Conservation (phyloP, 2,329 filamentous ascomycete genomes). For the Hortaea werneckii region DNA sequence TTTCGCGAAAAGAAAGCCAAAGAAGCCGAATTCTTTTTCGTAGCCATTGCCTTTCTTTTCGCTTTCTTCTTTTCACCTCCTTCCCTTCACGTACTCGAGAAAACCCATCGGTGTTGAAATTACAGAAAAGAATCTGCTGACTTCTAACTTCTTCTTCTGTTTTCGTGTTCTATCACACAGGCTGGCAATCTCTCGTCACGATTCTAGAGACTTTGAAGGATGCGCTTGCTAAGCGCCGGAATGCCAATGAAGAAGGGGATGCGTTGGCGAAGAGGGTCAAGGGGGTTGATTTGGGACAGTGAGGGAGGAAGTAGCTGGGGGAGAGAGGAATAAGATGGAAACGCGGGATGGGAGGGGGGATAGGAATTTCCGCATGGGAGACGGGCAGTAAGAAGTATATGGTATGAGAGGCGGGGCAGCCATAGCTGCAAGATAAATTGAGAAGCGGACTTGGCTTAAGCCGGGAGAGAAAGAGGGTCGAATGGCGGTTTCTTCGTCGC, state of each 20-base stretch:
- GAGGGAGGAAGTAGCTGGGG: neutral
- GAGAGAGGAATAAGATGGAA: no score
- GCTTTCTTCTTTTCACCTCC: neutral
- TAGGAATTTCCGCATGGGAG: no score
- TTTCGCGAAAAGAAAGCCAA: neutral
- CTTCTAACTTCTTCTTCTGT: constrained; percentile 13
- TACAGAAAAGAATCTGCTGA: neutral
- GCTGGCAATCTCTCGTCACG: constrained; percentile 51
- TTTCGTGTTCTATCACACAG: constrained; percentile 10
- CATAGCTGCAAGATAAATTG: no score
- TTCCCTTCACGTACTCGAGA: neutral
- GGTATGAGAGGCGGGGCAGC: no score
- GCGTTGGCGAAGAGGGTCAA: constrained; percentile 23
- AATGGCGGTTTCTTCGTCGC: no score
- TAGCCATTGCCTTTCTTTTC: no score
- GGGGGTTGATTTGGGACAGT: constrained; percentile 6
- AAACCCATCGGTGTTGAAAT: no score
- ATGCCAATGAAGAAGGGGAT: constrained; percentile 9
- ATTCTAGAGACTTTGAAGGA: constrained; percentile 97
- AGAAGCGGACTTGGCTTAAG: no score
- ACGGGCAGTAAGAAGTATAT: no score
- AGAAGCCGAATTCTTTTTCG: neutral
- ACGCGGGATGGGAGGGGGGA: no score
- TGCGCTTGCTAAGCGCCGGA: constrained; percentile 55
- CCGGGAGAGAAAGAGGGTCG: no score